A percentile compares a stretch with the other conserved stretches of the same genome.
Evolutionary conservation across 2,329 filamentous ascomycete species (phyloP).

Genomic region (Juglanconis juglandina): DNA sequence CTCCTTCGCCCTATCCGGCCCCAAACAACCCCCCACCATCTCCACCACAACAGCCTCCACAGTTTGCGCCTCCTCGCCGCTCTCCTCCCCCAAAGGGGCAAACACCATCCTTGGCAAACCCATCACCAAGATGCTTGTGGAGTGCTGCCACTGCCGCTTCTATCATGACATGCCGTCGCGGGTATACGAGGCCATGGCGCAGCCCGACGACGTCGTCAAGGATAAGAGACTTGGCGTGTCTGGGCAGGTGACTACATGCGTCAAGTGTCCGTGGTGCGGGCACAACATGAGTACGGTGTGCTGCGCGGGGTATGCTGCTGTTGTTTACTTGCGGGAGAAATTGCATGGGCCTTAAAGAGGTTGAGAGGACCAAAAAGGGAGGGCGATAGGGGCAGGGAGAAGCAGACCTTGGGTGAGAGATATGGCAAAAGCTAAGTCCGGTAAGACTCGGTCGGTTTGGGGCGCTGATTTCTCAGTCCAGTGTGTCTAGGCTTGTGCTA

Average conservation of each 20-base stretch:
- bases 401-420: no score
- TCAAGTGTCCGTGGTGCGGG: slow-evolving; percentile 69
- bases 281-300: slow-evolving; percentile 68
- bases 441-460: not conserved
- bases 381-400: not conserved
- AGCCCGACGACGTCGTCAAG: slow-evolving; percentile 52
- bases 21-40: not conserved
- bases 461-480: no score
- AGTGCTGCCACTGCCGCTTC: slow-evolving; percentile 62
- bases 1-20: slow-evolving; percentile 15
- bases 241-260: slow-evolving; percentile 56
- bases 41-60: not conserved
- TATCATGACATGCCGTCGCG: slow-evolving; percentile 64
- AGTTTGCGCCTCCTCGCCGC: not conserved
- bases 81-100: slow-evolving; percentile 12
- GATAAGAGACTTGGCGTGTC: slow-evolving; percentile 50
- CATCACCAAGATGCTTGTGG: slow-evolving; percentile 61
- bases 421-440: no score
- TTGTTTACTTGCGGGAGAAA: slow-evolving; percentile 64
- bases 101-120: slow-evolving; percentile 30
- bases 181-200: slow-evolving; percentile 62
- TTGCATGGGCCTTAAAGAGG: slow-evolving; percentile 38
- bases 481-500: no score
- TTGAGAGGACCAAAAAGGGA: not conserved
- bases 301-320: slow-evolving; percentile 65